Evolutionary conservation across 441 rosid species (phyloP), one percentile per base, ranked within the genome.

Genomic region (Pelargonium fulgidum): DNA sequence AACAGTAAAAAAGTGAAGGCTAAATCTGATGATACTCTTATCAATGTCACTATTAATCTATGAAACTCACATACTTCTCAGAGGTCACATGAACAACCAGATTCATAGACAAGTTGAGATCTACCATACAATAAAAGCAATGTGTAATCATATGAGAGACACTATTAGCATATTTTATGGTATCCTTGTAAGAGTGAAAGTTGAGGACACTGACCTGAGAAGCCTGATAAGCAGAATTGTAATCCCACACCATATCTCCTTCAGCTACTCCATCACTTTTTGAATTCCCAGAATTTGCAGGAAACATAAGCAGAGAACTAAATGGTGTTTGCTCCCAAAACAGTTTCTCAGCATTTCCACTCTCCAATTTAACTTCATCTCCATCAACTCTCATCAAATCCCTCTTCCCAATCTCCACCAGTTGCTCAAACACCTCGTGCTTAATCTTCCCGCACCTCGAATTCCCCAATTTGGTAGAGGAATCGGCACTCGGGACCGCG

Each of bases 331-430:
- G 70, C 54, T 67, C 70, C 20, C 70, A 36, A 26, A 26, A n/a
- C 52, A 67, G 41, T 19, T 54, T 71, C 22, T 70, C 77, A 1
- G 64, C 75, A 26, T 69, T 65, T 17, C 71, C 72, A 56, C 45
- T 64, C 61, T 41, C 54, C 47, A 19, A 5, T 36, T 77, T 70
- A 67, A 45, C 82, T 42, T 70, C 78, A 20, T 71, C 68, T 19
- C 67, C 78, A 1, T 47, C 66, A 45, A 65, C 69, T 17, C 70
- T 74, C 64, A 69, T 70, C 71, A 70, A 62, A 61, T 63, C 80
- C 52, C 72, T 75, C 73, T 70, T 69, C 17, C 78, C 72, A 73
- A 76, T 33, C 73, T 73, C 83, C 63, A 77, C 19, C 61, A 82
- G 42, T 54, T 81, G 86, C 74, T 72, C 63, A 45, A 56, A 68